Percentiles rank a stretch among this genome's conserved stretches.
phyloP scores from a whole-genome alignment of 148 eudicot species.

The Vaccinium macrocarpon region DNA sequence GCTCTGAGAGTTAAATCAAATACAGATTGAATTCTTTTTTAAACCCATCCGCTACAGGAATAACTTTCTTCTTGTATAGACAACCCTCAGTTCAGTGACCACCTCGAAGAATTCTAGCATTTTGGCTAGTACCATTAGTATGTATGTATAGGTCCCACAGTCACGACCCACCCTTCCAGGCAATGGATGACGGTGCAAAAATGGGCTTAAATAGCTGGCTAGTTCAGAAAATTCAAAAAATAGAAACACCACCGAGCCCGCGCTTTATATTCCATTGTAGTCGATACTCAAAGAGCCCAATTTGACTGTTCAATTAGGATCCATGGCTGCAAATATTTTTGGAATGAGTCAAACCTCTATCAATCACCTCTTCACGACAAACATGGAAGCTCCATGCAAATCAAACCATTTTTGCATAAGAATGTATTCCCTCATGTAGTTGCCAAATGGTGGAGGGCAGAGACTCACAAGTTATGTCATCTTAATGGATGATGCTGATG shows the following conservation, averaged over 20 bases:
- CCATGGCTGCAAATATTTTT: not conserved
- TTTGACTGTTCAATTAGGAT: not conserved
- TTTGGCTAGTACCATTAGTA: not conserved
- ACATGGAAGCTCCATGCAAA: not conserved
- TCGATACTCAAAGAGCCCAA: not conserved
- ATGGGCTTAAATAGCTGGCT: not conserved
- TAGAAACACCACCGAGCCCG: not conserved
- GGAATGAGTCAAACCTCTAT: not conserved
- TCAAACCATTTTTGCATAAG: not conserved
- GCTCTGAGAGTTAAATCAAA: not conserved
- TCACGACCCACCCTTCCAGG: not conserved
- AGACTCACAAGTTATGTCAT: not conserved
- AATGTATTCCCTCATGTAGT: not conserved
- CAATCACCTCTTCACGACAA: not conserved
- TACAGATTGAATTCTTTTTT: not conserved
- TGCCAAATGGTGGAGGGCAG: not conserved
- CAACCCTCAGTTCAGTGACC: not conserved
- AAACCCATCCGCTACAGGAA: not conserved
- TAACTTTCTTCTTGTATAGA: not conserved
- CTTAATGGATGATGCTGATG: slow-evolving; percentile 2
- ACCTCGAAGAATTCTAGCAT: not conserved
- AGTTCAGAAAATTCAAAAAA: not conserved
- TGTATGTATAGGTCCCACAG: not conserved
- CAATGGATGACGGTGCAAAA: not conserved
- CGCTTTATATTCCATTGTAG: not conserved